These are phyloP conservation scores for Boletus huronensis DNA, from an alignment of 768 basidiomycete genomes.

Conservation along the genomic window DNA sequence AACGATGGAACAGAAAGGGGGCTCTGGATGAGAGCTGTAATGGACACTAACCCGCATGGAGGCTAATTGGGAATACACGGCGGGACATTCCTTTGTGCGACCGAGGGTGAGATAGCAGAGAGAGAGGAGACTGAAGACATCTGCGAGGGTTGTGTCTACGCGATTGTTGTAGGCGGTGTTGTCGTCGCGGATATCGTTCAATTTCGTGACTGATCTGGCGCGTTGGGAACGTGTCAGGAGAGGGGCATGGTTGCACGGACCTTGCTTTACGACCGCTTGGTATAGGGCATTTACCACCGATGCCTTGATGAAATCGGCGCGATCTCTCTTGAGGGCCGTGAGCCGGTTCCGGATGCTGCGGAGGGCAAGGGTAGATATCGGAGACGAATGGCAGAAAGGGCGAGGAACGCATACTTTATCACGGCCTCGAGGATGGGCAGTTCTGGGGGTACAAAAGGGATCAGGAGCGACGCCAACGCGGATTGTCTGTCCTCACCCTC, in stretches of 20 bases:
- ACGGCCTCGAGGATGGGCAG: slow-evolving; percentile 91
- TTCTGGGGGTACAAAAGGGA: slow-evolving; percentile 51
- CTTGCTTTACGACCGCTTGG: slow-evolving; percentile 90
- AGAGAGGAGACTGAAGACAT: slow-evolving; percentile 93
- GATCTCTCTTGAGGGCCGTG: slow-evolving; percentile 90
- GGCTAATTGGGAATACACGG: slow-evolving; percentile 93
- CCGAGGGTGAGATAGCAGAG: slow-evolving; percentile 98
- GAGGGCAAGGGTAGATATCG: slow-evolving; percentile 22
- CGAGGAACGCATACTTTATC: slow-evolving; percentile 61
- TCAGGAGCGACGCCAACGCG: not conserved
- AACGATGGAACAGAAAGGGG: slow-evolving; percentile 5
- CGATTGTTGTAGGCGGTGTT: slow-evolving; percentile 76
- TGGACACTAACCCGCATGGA: slow-evolving; percentile 82
- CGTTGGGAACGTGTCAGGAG: not conserved
- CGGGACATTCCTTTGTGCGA: slow-evolving; percentile 90
- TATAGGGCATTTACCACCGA: slow-evolving; percentile 93
- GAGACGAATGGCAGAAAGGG: slow-evolving; percentile 8
- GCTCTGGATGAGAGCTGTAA: not conserved
- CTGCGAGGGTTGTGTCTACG: slow-evolving; percentile 90
- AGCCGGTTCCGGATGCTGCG: slow-evolving; percentile 89
- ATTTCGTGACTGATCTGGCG: slow-evolving; percentile 64
- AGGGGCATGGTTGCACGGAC: slow-evolving; percentile 38
- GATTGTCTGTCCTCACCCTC: slow-evolving; percentile 52
- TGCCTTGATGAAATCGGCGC: slow-evolving; percentile 88
- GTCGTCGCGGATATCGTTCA: slow-evolving; percentile 88